phyloP scores from a whole-genome alignment of 2,329 filamentous ascomycete genomes.

The Calonectria fujianensis region DNA sequence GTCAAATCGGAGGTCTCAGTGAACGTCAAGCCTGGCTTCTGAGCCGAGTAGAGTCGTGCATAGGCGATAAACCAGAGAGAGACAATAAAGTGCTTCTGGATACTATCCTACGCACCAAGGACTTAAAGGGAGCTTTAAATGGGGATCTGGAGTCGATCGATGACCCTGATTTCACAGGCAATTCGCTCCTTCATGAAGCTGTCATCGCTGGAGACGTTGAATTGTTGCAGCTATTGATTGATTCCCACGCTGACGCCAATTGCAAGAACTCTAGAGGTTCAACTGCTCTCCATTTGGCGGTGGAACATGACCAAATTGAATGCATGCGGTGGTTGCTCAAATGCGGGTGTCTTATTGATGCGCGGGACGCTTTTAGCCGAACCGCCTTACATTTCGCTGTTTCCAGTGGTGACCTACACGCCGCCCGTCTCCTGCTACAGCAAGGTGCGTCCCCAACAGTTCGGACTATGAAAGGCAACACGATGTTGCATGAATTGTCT shows the following conservation, averaged over 20 bases:
- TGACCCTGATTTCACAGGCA: neutral
- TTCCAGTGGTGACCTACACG: neutral
- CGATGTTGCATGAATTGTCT: neutral
- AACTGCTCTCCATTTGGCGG: neutral
- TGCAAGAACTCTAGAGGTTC: neutral
- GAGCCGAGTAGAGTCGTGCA: neutral
- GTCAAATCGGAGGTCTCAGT: neutral
- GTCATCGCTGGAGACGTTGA: neutral
- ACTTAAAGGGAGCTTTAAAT: neutral
- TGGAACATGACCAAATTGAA: neutral
- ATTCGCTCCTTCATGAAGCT: neutral
- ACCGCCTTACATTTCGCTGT: neutral
- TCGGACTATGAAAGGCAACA: neutral
- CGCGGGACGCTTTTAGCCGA: neutral
- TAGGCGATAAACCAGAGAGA: neutral
- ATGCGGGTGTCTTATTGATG: too few relatives aligned
- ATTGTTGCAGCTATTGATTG: neutral
- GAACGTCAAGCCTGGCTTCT: neutral
- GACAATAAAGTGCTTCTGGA: neutral
- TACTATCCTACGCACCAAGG: neutral
- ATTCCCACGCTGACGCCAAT: conserved; percentile 9
- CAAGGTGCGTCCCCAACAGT: neutral
- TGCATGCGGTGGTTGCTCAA: neutral
- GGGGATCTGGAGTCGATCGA: neutral
- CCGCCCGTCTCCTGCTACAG: neutral